These are phyloP conservation scores for Andrographis paniculata DNA, from an alignment of 305 asterid species.

Conservation along the genomic window DNA sequence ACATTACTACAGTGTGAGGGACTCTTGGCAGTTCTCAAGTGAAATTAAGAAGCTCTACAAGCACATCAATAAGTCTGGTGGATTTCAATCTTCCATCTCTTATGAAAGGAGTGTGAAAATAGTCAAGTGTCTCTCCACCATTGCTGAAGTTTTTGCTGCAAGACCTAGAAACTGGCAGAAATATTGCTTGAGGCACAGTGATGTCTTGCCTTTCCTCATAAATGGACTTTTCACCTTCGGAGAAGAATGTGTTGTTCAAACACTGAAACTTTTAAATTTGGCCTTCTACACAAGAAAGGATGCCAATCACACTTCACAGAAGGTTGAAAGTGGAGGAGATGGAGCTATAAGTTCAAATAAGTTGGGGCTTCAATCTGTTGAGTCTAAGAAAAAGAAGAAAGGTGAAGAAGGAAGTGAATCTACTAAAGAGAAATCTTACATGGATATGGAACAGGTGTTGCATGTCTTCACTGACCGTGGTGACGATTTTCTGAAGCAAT, in stretches of 20 bases:
- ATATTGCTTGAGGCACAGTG: conserved; percentile 79
- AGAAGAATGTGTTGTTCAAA: conserved; percentile 88
- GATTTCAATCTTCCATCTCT: conserved; percentile 77
- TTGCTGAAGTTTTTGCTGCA: conserved; percentile 94
- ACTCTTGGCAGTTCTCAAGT: conserved; percentile 90
- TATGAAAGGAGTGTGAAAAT: conserved; percentile 96
- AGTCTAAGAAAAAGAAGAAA: conserved; percentile 90
- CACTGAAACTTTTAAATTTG: conserved; percentile 81
- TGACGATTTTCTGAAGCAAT: conserved; percentile 76
- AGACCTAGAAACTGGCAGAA: conserved; percentile 99
- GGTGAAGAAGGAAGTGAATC: conserved; percentile 91
- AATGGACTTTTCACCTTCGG: conserved; percentile 80
- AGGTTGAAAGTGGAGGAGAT: conserved; percentile 74
- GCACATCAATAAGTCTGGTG: conserved; percentile 89
- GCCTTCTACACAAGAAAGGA: conserved; percentile 91
- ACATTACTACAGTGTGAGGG: conserved; percentile 93
- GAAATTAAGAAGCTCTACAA: conserved; percentile 89
- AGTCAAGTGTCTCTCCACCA: conserved; percentile 78
- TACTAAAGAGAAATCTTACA: conserved; percentile 62
- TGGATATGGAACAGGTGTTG: conserved; percentile 90
- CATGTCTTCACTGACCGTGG: conserved; percentile 64
- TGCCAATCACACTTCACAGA: conserved; percentile 53
- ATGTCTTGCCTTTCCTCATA: conserved; percentile 72
- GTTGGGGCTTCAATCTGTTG: conserved; percentile 59
- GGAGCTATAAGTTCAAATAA: conserved; percentile 48